Evolutionary conservation across 495 filamentous ascomycete genomes (phyloP).

Genomic region (Penicillium waksmanii): DNA sequence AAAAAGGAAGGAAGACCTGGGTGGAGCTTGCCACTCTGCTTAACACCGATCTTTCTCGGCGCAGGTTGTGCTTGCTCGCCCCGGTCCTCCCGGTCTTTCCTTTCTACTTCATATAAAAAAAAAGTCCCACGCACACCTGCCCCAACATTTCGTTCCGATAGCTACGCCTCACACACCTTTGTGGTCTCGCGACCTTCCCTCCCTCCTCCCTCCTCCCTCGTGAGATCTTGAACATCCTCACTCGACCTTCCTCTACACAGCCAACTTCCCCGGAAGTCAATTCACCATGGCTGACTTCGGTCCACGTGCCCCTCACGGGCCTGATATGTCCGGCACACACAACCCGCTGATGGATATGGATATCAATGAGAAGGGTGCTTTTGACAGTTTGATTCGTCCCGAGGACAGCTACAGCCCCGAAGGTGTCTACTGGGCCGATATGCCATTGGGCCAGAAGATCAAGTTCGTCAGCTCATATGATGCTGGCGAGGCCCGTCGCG

Average conservation of each 20-base stretch:
- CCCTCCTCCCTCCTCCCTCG: conserved; percentile 9
- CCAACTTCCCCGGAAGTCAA: conserved; percentile 22
- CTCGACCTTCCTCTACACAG: not conserved
- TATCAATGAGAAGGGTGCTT: conserved; percentile 68
- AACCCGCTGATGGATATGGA: conserved; percentile 58
- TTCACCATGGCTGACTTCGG: conserved; percentile 57
- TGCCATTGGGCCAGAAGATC: conserved; percentile 65
- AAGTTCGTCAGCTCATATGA: conserved; percentile 74
- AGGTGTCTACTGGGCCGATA: conserved; percentile 90
- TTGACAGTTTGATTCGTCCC: conserved; percentile 73
- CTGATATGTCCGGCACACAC: conserved; percentile 56
- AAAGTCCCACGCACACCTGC: not conserved
- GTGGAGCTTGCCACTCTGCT: conserved; percentile 31
- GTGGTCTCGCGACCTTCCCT: conserved; percentile 6
- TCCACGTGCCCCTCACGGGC: conserved; percentile 57
- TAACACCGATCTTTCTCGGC: conserved; percentile 31
- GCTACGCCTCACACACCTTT: conserved; percentile 6
- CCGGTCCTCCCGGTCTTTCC: conserved; percentile 1
- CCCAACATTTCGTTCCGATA: conserved; percentile 1
- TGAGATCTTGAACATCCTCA: not conserved
- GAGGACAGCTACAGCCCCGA: conserved; percentile 79
- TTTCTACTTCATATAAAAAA: conserved; percentile 29
- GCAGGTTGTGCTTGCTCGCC: conserved; percentile 22
- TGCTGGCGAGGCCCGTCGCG: conserved; percentile 62
- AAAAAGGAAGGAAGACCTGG: not conserved